Evolutionary conservation across 306 rosid species (phyloP).

Genomic region (Lablab purpureus): DNA sequence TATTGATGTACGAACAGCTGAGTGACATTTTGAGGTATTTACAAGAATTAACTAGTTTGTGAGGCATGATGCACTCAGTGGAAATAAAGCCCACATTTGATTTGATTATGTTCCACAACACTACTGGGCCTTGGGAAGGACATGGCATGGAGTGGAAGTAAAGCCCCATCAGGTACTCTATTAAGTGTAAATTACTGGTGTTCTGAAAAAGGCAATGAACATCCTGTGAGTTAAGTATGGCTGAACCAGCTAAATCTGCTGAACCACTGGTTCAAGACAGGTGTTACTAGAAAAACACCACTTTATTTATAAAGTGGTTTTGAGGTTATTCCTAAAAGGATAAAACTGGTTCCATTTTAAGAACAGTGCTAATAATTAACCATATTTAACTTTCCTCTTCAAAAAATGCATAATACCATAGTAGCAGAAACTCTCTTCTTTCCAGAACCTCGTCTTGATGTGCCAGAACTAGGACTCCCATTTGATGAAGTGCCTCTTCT

Average conservation of each 20-base stretch:
- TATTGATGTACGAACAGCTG: constrained; percentile 53
- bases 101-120: not conserved
- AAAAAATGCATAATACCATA: constrained; percentile 57
- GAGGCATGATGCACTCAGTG: not conserved
- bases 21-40: constrained; percentile 66
- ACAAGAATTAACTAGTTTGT: not conserved
- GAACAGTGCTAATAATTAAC: not conserved
- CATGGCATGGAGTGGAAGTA: not conserved
- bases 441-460: constrained; percentile 65
- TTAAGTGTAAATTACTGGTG: not conserved
- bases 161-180: not conserved
- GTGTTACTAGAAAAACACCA: not conserved
- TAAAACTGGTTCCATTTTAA: not conserved
- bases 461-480: constrained; percentile 55
- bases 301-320: not conserved
- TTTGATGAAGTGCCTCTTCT: constrained; percentile 58
- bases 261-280: not conserved
- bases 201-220: not conserved
- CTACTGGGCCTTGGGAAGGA: not conserved
- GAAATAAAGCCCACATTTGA: not conserved
- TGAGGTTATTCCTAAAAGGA: not conserved
- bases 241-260: not conserved
- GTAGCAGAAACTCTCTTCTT: constrained; percentile 66
- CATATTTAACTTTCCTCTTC: constrained; percentile 7
- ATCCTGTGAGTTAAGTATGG: not conserved